Base-by-base conservation (phyloP, 1,139 yeast genomes). In the Scheffersomyces parashehatae region DNA sequence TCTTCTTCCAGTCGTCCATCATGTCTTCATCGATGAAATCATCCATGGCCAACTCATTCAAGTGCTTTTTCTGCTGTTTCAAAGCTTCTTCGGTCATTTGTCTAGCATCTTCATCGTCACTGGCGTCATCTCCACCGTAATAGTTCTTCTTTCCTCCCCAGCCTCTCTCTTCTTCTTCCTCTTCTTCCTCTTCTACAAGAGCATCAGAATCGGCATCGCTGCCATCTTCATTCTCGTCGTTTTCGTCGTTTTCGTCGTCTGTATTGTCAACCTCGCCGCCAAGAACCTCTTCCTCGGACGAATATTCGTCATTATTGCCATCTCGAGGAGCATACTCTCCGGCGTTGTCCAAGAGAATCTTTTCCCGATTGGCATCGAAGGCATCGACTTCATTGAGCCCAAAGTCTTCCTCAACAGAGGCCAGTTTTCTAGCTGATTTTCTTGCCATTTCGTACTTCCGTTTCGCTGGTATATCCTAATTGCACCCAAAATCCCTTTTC, bases 51-150 rank as follows among this genome's bases (percentile, higher is more conserved):
- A 93, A 73, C 42, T 88, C 96, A 51, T 82, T 81, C 49, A 91
- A 68, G 59, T 91, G 96, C 62, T 84, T 82, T 69, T 85, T 87
- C 65, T 91, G 98, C 52, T 89, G 83, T 59, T 90, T 82, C 45
- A 88, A 60, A 0, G 98, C 98, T 67, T 93, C 98, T 53, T 83
- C 83, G 45, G 95, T 93, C 69, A 90, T 85, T 48, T 81, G 83
- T 48, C 81, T 83, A 5, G 88, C 88, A 38, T 83, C 86, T 47
- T 85, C 96, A 34, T 84, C 89, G 49, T 86, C 89, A 46, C 77
- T 81, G 35, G 65, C 77, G 28, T 85, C 91, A 30, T 95, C 97
- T 44, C 95, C 96, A 41, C 84, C 85, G 56, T 81, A 93, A 64
- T 89, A 91, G 54, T 87, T 84, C 51, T 79, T 77, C 28, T 82